These are phyloP conservation scores for Metarhizium humberi DNA, from an alignment of 2,329 filamentous ascomycete genomes.

Conservation along the genomic window DNA sequence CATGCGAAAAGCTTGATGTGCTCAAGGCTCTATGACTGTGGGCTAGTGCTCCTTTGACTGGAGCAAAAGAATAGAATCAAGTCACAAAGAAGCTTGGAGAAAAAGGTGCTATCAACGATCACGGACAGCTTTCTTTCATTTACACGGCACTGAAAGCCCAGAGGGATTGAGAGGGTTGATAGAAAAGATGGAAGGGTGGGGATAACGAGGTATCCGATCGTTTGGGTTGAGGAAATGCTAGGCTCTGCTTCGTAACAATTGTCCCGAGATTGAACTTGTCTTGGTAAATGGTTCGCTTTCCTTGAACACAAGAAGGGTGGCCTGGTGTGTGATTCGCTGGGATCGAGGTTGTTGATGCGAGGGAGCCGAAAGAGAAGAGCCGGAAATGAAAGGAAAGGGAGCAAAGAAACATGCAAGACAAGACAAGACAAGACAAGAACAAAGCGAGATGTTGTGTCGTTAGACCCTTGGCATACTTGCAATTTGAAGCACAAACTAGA, in stretches of 20 bases:
- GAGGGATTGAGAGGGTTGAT: background rate
- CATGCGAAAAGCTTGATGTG: no score
- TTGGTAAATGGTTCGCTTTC: background rate
- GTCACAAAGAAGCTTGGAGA: background rate
- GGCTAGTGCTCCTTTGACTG: background rate
- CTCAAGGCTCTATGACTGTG: no score
- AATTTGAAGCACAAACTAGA: background rate
- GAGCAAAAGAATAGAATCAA: background rate
- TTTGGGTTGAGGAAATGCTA: background rate
- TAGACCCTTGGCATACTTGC: background rate
- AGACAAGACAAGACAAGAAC: background rate
- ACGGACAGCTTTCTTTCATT: background rate
- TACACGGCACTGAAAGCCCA: background rate
- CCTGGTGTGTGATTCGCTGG: background rate
- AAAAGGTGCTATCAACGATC: background rate
- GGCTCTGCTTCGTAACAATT: background rate
- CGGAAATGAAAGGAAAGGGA: background rate
- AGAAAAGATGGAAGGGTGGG: background rate
- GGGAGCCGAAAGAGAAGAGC: background rate
- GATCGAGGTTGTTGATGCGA: background rate
- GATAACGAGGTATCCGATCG: background rate
- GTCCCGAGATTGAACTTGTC: background rate
- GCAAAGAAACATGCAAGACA: background rate
- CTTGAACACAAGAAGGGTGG: background rate
- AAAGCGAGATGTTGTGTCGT: background rate